Base-by-base conservation (phyloP, 257 asterid species). In the Anisodus tanguticus region DNA sequence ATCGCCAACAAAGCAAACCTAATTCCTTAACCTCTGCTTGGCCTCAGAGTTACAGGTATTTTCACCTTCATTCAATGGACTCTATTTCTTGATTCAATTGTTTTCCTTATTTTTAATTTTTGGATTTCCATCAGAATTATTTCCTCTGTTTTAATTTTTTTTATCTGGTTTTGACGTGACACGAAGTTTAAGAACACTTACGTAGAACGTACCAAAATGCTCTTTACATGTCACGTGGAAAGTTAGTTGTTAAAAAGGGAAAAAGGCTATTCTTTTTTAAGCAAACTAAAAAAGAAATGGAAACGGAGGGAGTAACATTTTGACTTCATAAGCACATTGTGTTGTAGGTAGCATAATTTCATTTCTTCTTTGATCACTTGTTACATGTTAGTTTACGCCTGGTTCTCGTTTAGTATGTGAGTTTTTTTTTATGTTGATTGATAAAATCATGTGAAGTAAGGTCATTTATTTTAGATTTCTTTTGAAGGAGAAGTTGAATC, bases 1-100 rank as follows among this genome's bases (percentile, higher is more conserved):
- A 84, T 47, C 83, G 82, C 31, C 91, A 85, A 22, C 93, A 84
- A 71, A 87, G 94, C 86, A 88, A 85, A 82, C 88, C 89, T 3
- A 82, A 69, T 85, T 92, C 95, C 55, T 72, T 90, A 86, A 87
- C 84, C 31, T 86, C 92, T 66, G 86, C 94, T 67, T 95, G 99
- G 99, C 99, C 99, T 90, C 99, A 94, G 79, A 95, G 98, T 93
- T 95, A 95, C 89, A 92, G 98, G 98, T 95, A 84, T 49, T 62
- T 60, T 47, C 39, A 3, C 84, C 6, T 64, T 31, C 35, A 31
- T 31, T 31, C 35, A 31, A 31, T 31, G 35, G 1, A 31, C 35
- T 31, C 35, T 31, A 31, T 31, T 31, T 31, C 35, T 31, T 31
- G 2, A 31, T 31, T 31, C 35, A 31, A 31, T 31, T 31, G 35